Conservation (phyloP, 352 stramenopile genomes). For the Pythium grandisporangium region DNA sequence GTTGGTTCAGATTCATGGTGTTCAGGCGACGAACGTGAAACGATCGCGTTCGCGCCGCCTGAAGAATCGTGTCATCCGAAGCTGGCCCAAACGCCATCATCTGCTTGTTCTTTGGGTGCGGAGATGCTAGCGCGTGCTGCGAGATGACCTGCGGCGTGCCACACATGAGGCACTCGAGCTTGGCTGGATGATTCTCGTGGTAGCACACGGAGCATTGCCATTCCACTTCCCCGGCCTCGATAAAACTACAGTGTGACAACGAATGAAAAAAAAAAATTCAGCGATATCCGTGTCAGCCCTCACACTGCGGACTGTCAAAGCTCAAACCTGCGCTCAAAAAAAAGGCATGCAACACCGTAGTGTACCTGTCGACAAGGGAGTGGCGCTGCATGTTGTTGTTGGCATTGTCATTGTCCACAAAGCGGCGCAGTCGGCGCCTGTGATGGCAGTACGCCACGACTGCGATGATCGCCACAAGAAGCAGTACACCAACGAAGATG, state of each 20-base stretch:
- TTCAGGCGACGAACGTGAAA: slow-evolving; percentile 77
- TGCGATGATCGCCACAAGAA: slow-evolving; percentile 23
- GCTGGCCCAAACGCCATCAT: slow-evolving; percentile 20
- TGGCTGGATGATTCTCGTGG: slow-evolving; percentile 77
- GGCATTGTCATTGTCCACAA: slow-evolving; percentile 54
- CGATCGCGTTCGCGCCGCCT: slow-evolving; percentile 53
- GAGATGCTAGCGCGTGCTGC: slow-evolving; percentile 31
- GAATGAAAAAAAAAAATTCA: background rate
- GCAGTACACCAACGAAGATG: slow-evolving; percentile 60
- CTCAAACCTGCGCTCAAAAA: too few species aligned
- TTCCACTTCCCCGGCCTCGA: slow-evolving; percentile 58
- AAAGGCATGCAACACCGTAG: too few species aligned
- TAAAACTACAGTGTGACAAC: slow-evolving; percentile 24
- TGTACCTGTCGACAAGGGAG: slow-evolving; percentile 61
- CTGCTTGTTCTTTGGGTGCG: slow-evolving; percentile 7
- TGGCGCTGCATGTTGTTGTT: slow-evolving; percentile 86
- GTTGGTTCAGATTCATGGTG: slow-evolving; percentile 74
- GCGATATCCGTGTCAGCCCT: too few species aligned
- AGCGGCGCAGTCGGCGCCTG: slow-evolving; percentile 42
- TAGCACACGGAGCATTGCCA: slow-evolving; percentile 83
- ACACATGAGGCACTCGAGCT: slow-evolving; percentile 77
- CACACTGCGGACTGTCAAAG: too few species aligned
- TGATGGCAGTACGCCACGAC: slow-evolving; percentile 60
- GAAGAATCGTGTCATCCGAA: slow-evolving; percentile 19
- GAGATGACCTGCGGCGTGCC: slow-evolving; percentile 76